Conservation (phyloP, 192 early-diverging fungal species). For the Coemansia sp. region DNA sequence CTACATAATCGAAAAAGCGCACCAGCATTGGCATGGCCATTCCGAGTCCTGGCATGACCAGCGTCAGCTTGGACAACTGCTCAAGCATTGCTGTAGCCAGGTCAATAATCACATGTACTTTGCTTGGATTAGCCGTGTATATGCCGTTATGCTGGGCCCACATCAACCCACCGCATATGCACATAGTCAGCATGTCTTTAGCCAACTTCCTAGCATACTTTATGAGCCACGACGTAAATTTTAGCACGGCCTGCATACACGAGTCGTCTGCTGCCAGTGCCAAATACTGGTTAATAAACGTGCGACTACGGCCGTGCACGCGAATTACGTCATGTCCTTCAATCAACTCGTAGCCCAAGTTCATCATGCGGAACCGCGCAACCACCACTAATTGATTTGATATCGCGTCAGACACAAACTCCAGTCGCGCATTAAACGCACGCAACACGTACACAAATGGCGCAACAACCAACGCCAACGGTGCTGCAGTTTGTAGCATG, state of each 20-base stretch:
- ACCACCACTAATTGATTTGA: background rate
- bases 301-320: background rate
- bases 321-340: conserved; percentile 8
- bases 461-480: background rate
- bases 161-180: conserved; percentile 8
- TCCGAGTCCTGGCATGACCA: background rate
- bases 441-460: conserved; percentile 1
- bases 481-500: background rate
- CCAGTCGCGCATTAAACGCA: background rate
- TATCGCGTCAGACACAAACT: background rate
- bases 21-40: background rate
- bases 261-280: background rate
- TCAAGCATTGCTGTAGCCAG: background rate
- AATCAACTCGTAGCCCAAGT: background rate
- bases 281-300: background rate
- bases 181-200: background rate
- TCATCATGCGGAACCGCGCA: background rate
- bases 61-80: conserved; percentile 4
- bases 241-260: background rate
- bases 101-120: conserved; percentile 9
- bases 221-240: background rate
- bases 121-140: conserved; percentile 1
- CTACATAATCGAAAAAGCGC: conserved; percentile 16
- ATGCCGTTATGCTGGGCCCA: background rate
- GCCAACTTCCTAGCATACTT: background rate